Base-by-base conservation (phyloP, 139 green algal genomes). In the Micractinium conductrix region DNA sequence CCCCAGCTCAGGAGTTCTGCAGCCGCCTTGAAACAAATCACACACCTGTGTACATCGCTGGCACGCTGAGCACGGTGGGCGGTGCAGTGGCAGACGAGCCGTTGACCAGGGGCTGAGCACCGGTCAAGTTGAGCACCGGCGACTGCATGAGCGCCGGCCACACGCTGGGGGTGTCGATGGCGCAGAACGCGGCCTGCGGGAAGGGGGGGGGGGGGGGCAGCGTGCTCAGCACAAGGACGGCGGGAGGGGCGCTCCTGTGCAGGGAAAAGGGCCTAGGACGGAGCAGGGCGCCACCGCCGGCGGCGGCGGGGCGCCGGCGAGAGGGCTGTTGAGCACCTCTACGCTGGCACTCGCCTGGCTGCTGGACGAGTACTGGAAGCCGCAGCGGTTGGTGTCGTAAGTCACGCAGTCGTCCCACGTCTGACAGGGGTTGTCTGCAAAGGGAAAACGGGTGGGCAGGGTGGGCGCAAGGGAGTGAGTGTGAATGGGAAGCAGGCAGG, bases 141-240 rank as follows among this genome's bases (percentile, higher is more conserved):
- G 40, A 74, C 76, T 90, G 83, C 43, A 91, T 78, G 35, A 94
- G 78, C 8, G 91, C 85, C 43, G 91, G 91, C 91, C 91, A 94
- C 30, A 84, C 82, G 63, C 87, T 89, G 24, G 89, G 90, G n/a
- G 38, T 86, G 38, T 33, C 45, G 26, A 95, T 86, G 44, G 28
- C 22, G 78, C 78, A 83, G 42, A 84, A 93, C 19, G 80, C 48
- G 9, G 87, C 76, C 75, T 80, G 74, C 74, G 45, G 42, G 8
- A 44, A 58, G 84, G 19, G 10, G 53, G 53, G 2, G 8, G 53
- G 53, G 10, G 26, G 53, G 53, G 19, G 5, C 53, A 16, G 53
- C 53, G 26, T 30, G 53, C n/a, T n/a, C n/a, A n/a, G n/a, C n/a
- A n/a, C n/a, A n/a, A n/a, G n/a, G n/a, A n/a, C n/a, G n/a, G n/a